Evolutionary conservation across 257 asterid genomes (phyloP).

Genomic region (Ehretia macrophylla): DNA sequence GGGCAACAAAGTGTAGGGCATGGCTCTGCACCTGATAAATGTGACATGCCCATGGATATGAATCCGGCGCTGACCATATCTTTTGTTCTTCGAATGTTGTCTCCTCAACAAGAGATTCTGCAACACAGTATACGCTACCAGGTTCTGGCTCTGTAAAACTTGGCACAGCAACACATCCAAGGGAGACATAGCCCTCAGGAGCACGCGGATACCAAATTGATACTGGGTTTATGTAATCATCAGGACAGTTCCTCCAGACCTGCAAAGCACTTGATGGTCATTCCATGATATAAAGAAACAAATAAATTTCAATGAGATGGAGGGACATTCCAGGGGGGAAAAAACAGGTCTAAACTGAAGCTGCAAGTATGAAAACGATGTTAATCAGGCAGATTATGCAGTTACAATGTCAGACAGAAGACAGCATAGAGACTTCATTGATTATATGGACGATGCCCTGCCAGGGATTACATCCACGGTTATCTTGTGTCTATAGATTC

Average conservation of each 20-base stretch:
- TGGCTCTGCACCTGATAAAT: constrained; percentile 70
- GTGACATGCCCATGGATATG: constrained; percentile 96
- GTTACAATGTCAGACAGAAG: too few species aligned
- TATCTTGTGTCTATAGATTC: too few species aligned
- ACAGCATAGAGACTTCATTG: too few species aligned
- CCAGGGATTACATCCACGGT: too few species aligned
- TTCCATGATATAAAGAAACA: too few species aligned
- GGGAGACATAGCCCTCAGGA: constrained; percentile 80
- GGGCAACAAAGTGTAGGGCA: constrained; percentile 86
- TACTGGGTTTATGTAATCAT: constrained; percentile 62
- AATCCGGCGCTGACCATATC: constrained; percentile 86
- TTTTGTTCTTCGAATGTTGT: constrained; percentile 74
- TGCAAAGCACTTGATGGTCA: constrained; percentile 15
- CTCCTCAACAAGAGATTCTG: constrained; percentile 68
- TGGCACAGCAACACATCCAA: constrained; percentile 73
- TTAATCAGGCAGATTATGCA: too few species aligned
- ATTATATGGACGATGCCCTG: too few species aligned
- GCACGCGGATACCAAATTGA: constrained; percentile 97
- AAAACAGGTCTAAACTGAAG: too few species aligned
- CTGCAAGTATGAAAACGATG: too few species aligned
- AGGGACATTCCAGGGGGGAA: neutral
- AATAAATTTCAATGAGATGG: neutral
- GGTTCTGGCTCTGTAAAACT: constrained; percentile 69
- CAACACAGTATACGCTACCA: constrained; percentile 54
- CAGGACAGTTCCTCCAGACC: constrained; percentile 95